Base-by-base conservation (phyloP, 495 filamentous ascomycete species). In the Podospora bellae-mahoneyi region DNA sequence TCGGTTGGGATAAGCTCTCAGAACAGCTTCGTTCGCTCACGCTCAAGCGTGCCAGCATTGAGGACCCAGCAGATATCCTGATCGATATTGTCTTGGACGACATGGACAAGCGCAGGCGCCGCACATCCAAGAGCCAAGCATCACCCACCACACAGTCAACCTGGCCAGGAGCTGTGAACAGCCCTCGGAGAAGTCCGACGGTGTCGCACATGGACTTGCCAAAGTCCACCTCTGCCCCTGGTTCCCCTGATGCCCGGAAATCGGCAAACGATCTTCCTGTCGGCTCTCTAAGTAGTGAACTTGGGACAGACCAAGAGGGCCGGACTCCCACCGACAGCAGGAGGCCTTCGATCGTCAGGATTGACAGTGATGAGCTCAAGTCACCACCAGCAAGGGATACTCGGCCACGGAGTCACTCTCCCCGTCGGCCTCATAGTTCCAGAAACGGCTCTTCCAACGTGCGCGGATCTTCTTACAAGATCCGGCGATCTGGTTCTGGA, bases 51-150 rank as follows among this genome's bases (percentile, higher is more conserved):
- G 93, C 91, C 28, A 86, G 88, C 70, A 81, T 98, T 48, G 94
- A 97, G 69, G 94, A 99, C 74, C 94, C 92, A 7, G 87, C 89
- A 4, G 95, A 99, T 76, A 83, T 98, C 57, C 80, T 99, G 66
- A 91, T 93, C 62, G 88, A 94, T 64, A 94, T 99, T 71, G 95
- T 99, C 26, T 78, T 98, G 68, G 95, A 99, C 74, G 95, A 99
- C 75, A 94, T 96, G 84, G 93, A 97, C 74, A 92, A 90, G 79
- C 86, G 95, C 58, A 88, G 95, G 19, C 87, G 91, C 61, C 88
- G 95, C 30, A 95, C 94, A 3, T 90, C 93, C 65, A 97, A 96
- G 78, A 83, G 86, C 13, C 91, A 93, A 66, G 83, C 87, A 28
- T 96, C 94, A 3, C 92, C 94, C 39, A 86, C 87, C 19, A 79